Evolutionary conservation across 306 rosid species (phyloP), one percentile per base, ranked within the genome.

Genomic region (Alnus glutinosa): DNA sequence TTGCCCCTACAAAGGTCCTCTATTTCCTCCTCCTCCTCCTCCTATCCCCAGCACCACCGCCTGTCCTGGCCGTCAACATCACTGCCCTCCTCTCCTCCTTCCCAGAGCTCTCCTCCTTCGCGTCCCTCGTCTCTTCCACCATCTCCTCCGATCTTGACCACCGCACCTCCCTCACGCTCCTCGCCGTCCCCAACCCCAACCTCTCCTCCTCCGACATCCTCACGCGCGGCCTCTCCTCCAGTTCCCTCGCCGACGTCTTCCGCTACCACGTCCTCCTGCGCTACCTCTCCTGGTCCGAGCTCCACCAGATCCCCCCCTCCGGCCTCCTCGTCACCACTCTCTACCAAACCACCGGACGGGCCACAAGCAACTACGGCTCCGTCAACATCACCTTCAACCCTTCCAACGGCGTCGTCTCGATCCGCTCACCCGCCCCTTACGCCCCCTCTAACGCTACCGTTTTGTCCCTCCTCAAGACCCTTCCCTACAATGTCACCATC

Each of bases 191-290:
- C 0, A 96, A 96, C 72, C 5, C 89, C 8, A 82, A 69, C 80
- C 88, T 96, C 69, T 79, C 91, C 72, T 28, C 87, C 78, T 63
- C 89, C 52, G 75, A 82, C 68, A 87, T 78, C 37, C 87, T 89
- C 89, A 88, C 89, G 78, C 89, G 75, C 83, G 93, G 78, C 58
- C 86, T 91, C 81, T 71, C 97, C 7, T 75, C 89, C 1, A 74
- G 91, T 59, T 82, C 92, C 62, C 88, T 93, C 54, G 83, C 93
- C 73, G 98, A 93, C 67, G 77, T 96, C 86, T 91, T 96, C 83
- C 99, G 99, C 82, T 93, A 93, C 89, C 97, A 96, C 73, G 89
- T 96, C 71, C 99, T 96, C 79, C 97, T 93, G 50, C 89, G 91
- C 19, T 93, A 89, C 89, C 81, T 93, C 82, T 88, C 99, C 64